Evolutionary conservation across 768 basidiomycete genomes (phyloP), one percentile per base, ranked within the genome.

Genomic region (Tricholoma matsutake): DNA sequence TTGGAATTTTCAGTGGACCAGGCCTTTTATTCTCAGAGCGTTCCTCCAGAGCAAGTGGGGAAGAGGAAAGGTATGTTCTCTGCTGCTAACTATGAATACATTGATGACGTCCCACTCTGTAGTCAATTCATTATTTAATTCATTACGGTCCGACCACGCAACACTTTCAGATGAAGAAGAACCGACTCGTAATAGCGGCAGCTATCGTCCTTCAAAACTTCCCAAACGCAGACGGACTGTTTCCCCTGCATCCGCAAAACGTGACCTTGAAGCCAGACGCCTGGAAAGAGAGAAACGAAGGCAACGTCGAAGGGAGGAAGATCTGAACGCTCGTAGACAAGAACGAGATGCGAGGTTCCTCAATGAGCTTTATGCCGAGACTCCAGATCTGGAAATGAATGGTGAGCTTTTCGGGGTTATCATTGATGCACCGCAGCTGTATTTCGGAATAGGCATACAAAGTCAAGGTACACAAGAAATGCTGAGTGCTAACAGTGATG

Each of bases 211-310:
- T 16, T 70, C 66, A n/a, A 71, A 69, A 57, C 64, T 69, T 56
- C 67, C 67, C 20, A 88, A 88, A 68, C 81, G 85, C 13, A 76
- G 77, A 28, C 79, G 87, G 56, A 85, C 79, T 0, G 66, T 73
- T 1, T 81, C 86, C 22, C 83, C 83, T 14, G 67, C 69, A 32
- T 64, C 74, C 45, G 67, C 71, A 18, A 76, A 74, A 64, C 79
- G 74, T n/a, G 74, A 73, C 31, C 58, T 79, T 3, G 74, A 75
- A 32, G 69, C 74, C 10, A 78, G 74, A 52, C 74, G 73, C 39
- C 60, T 63, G 3, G 76, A 75, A 55, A 75, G 80, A 14, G 78
- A 82, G 58, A 78, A 73, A 57, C 76, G 72, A 59, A 82, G 80
- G 61, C 72, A 71, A 47, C 68, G 76, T 14, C 76, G 79, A 54